phyloP scores from a whole-genome alignment of 2,329 filamentous ascomycete genomes.

The Zymoseptoria tritici region DNA sequence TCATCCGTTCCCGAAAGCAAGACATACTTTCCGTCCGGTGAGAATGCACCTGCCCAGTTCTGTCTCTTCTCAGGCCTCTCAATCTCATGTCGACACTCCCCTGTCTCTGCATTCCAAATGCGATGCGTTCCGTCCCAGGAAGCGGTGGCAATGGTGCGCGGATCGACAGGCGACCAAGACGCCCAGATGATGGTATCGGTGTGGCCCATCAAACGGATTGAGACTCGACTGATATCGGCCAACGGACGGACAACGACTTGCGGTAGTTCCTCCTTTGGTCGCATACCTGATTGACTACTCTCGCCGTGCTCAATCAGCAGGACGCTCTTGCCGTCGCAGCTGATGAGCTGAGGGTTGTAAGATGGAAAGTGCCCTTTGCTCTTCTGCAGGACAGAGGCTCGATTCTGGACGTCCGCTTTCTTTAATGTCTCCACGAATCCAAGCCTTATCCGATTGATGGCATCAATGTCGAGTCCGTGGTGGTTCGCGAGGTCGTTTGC shows the following conservation, averaged over 20 bases:
- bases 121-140: constrained; percentile 14
- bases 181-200: constrained; percentile 17
- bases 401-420: constrained; percentile 8
- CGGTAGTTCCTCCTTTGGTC: constrained; percentile 6
- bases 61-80: constrained; percentile 6
- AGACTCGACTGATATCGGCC: neutral
- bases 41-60: constrained; percentile 12
- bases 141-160: constrained; percentile 12
- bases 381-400: neutral
- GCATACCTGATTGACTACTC: constrained; percentile 10
- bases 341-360: constrained; percentile 4
- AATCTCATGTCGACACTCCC: constrained; percentile 8
- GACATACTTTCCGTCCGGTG: constrained; percentile 11
- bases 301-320: constrained; percentile 7
- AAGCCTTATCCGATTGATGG: constrained; percentile 2
- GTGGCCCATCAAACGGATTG: constrained; percentile 10
- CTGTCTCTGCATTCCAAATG: constrained; percentile 11
- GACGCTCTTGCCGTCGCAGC: constrained; percentile 5
- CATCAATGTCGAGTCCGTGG: constrained; percentile 5
- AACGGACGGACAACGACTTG: constrained; percentile 10
- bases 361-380: constrained; percentile 5
- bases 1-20: constrained; percentile 6
- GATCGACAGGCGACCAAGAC: constrained; percentile 11
- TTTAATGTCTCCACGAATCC: constrained; percentile 4
- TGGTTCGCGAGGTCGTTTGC: constrained; percentile 6